Conservation (phyloP, 345 rosid genomes). For the Anastatica hierochuntica region DNA sequence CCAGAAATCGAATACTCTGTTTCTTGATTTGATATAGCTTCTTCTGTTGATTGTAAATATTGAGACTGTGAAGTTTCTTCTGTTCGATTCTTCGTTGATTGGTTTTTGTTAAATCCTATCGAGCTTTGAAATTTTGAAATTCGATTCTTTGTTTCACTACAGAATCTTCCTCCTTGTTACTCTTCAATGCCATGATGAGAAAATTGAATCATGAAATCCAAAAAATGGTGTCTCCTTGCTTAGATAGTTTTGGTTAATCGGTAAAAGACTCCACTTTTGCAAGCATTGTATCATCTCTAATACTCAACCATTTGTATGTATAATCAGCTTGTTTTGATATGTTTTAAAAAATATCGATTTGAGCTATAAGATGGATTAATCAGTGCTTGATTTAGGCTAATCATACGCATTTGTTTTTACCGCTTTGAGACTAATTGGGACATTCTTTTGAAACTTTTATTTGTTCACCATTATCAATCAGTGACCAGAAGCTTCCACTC, state of each 20-base stretch:
- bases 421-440: neutral
- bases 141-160: too few relatives aligned
- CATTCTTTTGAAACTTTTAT: neutral
- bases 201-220: too few relatives aligned
- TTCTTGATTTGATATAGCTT: neutral
- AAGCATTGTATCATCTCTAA: too few relatives aligned
- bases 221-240: neutral
- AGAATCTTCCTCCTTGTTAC: too few relatives aligned
- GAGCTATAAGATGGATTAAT: neutral
- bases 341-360: neutral
- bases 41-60: neutral
- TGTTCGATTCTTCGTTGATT: too few relatives aligned
- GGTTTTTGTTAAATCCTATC: neutral
- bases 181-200: too few relatives aligned
- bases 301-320: neutral
- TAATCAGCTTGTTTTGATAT: neutral
- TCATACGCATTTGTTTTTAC: neutral
- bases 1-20: neutral
- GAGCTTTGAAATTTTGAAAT: neutral
- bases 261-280: neutral
- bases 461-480: neutral
- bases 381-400: neutral
- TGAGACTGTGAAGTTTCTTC: neutral
- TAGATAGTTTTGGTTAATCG: too few relatives aligned
- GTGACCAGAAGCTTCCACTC: constrained; percentile 28